These are phyloP conservation scores for Pythium apleroticum DNA, from an alignment of 352 stramenopile genomes.

Conservation along the genomic window DNA sequence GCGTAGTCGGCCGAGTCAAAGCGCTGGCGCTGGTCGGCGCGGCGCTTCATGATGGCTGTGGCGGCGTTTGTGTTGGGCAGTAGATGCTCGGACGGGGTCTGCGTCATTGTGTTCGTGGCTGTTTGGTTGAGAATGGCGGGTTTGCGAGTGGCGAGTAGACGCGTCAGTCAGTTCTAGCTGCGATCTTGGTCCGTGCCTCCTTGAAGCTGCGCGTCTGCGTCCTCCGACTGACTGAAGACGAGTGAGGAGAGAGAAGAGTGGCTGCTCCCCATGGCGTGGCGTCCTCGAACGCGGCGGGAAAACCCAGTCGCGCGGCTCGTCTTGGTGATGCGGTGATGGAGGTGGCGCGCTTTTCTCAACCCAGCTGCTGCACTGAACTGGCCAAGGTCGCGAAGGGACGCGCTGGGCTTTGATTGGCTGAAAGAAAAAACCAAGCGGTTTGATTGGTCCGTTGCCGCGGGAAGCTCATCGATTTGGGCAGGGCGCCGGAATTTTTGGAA, in stretches of 20 bases:
- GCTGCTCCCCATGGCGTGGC: background rate
- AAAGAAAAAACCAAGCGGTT: conserved; percentile 11
- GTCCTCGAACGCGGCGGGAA: conserved; percentile 3
- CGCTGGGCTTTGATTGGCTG: conserved; percentile 18
- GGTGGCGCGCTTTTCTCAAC: conserved; percentile 4
- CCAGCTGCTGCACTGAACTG: conserved; percentile 21
- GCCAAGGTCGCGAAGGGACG: conserved; percentile 21
- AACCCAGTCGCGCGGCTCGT: background rate
- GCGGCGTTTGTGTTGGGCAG: conserved; percentile 14
- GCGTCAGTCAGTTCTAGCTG: background rate
- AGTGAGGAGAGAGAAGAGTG: conserved; percentile 7
- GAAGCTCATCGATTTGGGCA: background rate
- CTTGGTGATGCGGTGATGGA: background rate
- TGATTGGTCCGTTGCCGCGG: conserved; percentile 16
- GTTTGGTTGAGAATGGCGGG: background rate
- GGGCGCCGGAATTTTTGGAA: background rate
- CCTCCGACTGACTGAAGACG: conserved; percentile 1
- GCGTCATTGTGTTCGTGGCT: conserved; percentile 11
- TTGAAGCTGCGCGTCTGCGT: conserved; percentile 4
- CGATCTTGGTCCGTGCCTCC: background rate
- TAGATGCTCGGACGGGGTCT: background rate
- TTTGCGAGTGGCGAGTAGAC: background rate
- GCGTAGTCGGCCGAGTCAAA: conserved; percentile 78
- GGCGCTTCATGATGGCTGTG: conserved; percentile 50
- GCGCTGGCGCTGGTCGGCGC: conserved; percentile 51